Evolutionary conservation across 495 filamentous ascomycete species (phyloP).

Genomic region (Podospora pseudopauciseta): DNA sequence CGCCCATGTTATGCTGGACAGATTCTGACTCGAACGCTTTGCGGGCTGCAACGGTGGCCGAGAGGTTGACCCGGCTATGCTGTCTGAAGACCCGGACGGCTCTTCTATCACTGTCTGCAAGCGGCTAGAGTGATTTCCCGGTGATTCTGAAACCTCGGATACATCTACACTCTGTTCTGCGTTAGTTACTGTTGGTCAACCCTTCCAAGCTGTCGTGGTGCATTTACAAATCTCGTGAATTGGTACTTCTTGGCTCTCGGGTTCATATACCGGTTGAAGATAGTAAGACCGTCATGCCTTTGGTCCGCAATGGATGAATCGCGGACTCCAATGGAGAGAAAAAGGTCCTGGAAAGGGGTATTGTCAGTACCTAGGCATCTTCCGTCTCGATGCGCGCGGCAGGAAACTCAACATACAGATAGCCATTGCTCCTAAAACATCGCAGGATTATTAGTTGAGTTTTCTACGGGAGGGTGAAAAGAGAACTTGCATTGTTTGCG

Average conservation of each 20-base stretch:
- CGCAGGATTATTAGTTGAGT: neutral
- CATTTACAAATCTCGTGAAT: neutral
- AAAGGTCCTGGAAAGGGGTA: slow-evolving; percentile 11
- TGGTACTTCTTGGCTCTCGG: slow-evolving; percentile 18
- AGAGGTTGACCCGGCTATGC: neutral
- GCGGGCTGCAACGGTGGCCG: neutral
- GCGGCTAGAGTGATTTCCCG: neutral
- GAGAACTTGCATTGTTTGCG: slow-evolving; percentile 13
- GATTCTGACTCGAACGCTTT: neutral
- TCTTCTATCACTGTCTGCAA: neutral
- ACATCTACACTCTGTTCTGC: neutral
- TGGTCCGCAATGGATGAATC: slow-evolving; percentile 14
- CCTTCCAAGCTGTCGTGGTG: neutral
- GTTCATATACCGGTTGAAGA: slow-evolving; percentile 18
- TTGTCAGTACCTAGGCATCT: neutral
- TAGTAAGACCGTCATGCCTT: slow-evolving; percentile 13
- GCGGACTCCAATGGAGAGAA: slow-evolving; percentile 15
- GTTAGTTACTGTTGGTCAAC: neutral
- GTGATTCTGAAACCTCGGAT: neutral
- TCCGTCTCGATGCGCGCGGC: too few relatives aligned
- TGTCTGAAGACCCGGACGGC: neutral
- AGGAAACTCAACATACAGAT: neutral
- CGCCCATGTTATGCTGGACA: neutral
- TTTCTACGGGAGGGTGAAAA: neutral
- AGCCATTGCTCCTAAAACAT: neutral